A percentile compares a stretch with the other conserved stretches of the same genome.
Conservation (phyloP, 225 moss, liverwort and hornwort genomes). For the Thuidium tamariscinum region DNA sequence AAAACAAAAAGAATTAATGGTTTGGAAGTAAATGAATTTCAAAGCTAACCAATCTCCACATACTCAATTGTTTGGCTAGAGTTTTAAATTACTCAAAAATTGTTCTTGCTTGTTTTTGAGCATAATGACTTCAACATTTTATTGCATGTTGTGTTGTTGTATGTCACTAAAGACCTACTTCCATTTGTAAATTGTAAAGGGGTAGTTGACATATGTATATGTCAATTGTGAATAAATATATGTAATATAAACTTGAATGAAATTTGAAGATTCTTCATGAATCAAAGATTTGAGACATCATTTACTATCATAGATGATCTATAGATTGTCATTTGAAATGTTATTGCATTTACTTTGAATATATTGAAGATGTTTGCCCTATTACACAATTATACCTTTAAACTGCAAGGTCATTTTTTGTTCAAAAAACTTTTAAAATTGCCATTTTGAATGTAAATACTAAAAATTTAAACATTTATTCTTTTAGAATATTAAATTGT, state of each 20-base stretch:
- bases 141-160: not conserved
- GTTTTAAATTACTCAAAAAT: not conserved
- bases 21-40: not conserved
- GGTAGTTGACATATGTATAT: too few relatives aligned
- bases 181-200: too few relatives aligned
- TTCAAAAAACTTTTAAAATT: not conserved
- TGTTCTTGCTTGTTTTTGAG: not conserved
- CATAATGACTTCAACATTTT: not conserved
- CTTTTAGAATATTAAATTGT: rapidly evolving
- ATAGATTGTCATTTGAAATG: not conserved
- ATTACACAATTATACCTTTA: not conserved
- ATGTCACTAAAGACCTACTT: too few relatives aligned
- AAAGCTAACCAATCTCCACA: too few relatives aligned
- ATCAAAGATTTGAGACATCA: not conserved
- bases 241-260: too few relatives aligned
- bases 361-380: too few relatives aligned
- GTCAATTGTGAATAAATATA: too few relatives aligned
- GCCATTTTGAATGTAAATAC: not conserved
- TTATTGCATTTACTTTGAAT: not conserved
- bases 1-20: rapidly evolving
- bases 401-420: not conserved
- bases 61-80: not conserved
- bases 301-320: not conserved
- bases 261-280: not conserved
- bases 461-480: not conserved